Evolutionary conservation across 192 early-diverging fungal genomes (phyloP), one percentile per base, ranked within the genome.

Genomic region (Umbelopsis isabellina): DNA sequence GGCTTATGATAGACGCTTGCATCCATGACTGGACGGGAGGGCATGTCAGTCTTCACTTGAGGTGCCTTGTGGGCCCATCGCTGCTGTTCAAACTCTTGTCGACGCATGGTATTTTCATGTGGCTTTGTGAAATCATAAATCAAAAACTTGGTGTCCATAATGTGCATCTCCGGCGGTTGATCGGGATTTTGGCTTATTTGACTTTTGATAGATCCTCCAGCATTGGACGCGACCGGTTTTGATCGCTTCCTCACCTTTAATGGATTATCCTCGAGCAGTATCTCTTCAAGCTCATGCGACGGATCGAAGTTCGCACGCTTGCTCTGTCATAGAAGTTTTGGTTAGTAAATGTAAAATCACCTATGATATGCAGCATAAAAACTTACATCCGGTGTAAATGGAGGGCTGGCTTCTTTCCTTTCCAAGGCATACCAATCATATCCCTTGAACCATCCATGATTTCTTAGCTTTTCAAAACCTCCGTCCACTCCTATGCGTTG

Each of bases 241-340:
- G 86, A 85, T 13, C 88, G 86, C 49, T 89, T 90, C 72, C 88
- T 91, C 23, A 88, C 90, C 35, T 93, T 90, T 20, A 99, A 85
- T 1, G 95, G 97, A 64, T 97, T 95, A 37, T 97, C 97, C 74
- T 99, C 96, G n/a, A 99, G 83, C 46, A 99, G 79, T 33, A 98
- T 86, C 72, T 99, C 97, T 69, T 99, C 96, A 22, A 99, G 79
- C 51, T 99, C 97, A 74, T 97, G 90, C 25, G 95, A 93, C 9
- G 94, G 93, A 84, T 99, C 97, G 79, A 97, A 98, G 74, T 99
- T 99, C 51, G 93, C 89, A 21, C 88, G 81, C 75, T 96, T 94
- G 58, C 85, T 83, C 93, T 94, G 45, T 27, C 4, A 23, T 12
- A 8, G 8, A 18, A 18, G 13, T 37, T 8, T 10, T 11, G 6